Evolutionary conservation across 2,329 filamentous ascomycete species (phyloP), one percentile per base, ranked within the genome.

Genomic region (Tolypocladium endophyticum): DNA sequence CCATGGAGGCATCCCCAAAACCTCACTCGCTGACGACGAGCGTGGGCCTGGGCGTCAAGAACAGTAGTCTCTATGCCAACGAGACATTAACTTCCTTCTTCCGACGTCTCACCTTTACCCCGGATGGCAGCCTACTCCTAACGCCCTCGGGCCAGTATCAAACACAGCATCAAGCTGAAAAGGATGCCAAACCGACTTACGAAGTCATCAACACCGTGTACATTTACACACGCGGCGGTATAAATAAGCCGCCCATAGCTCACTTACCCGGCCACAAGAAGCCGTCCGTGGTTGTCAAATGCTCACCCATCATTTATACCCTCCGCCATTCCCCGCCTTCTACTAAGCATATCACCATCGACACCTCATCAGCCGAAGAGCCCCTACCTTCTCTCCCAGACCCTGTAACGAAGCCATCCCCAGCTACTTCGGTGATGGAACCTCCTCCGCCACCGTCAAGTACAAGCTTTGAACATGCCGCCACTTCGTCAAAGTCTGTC

Each of bases 71-170:
- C 54, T 99, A 99, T 71, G 92, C 92, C 54, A 97, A 97, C 68
- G 94, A 99, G 74, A 97, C 93, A 0, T 83, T 97, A 61, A 97
- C 93, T 0, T 97, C 94, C 0, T 99, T 99, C 76, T 99, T 99
- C 77, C 84, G 94, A 58, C 86, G 94, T 55, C 79, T 99, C 56
- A 92, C 93, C 0, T 99, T 99, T 70, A 92, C 95, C 1, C 93
- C 94, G 0, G 95, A 99, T 70, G 94, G 94, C 33, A 96, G 92
- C 71, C 79, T 99, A 56, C 81, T 99, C 5, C 87, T 99, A 64
- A 99, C 94, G 0, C 94, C 94, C 2, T 93, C 94, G 2, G 94
- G 94, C 9, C 94, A 97, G 70, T 97, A 94, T 74, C 95, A 96
- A 71, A 89, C 88, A 2, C 84, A 91, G 57, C 85, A 90, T 64